Conservation (phyloP, 2,329 filamentous ascomycete species). For the Calonectria naviculata region DNA sequence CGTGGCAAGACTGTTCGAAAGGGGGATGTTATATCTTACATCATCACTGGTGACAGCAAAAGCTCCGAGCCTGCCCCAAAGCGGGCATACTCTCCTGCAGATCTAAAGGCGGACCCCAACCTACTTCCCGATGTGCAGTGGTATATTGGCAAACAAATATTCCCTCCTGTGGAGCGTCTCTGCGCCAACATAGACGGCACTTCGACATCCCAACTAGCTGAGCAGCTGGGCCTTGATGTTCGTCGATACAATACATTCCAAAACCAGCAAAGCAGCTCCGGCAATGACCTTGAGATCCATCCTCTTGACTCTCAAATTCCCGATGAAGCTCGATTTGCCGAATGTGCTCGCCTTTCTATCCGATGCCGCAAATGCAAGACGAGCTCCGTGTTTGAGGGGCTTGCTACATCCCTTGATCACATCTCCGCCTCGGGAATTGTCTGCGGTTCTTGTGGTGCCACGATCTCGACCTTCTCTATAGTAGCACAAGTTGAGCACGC, state of each 20-base stretch:
- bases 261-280: conserved; percentile 59
- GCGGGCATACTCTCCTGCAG: conserved; percentile 87
- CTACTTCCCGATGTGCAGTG: conserved; percentile 94
- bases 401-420: conserved; percentile 66
- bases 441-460: conserved; percentile 76
- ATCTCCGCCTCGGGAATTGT: conserved; percentile 80
- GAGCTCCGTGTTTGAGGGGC: conserved; percentile 79
- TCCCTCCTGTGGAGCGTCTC: conserved; percentile 96
- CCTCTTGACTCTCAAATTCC: conserved; percentile 95
- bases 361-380: conserved; percentile 85
- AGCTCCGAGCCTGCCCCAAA: conserved; percentile 81
- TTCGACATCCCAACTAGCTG: conserved; percentile 88
- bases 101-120: conserved; percentile 80
- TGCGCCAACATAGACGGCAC: conserved; percentile 96
- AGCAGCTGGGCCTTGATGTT: conserved; percentile 92
- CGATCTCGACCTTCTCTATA: conserved; percentile 77
- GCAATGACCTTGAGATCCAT: conserved; percentile 79
- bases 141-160: conserved; percentile 98
- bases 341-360: conserved; percentile 80
- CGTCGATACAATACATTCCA: conserved; percentile 76
- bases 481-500: conserved; percentile 89
- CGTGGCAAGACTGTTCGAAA: conserved; percentile 89
- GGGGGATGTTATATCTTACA: conserved; percentile 96
- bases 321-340: conserved; percentile 88
- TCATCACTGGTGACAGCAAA: conserved; percentile 82